These are phyloP conservation scores for Colletotrichum zoysiae DNA, from an alignment of 2,329 filamentous ascomycete genomes.

Conservation along the genomic window DNA sequence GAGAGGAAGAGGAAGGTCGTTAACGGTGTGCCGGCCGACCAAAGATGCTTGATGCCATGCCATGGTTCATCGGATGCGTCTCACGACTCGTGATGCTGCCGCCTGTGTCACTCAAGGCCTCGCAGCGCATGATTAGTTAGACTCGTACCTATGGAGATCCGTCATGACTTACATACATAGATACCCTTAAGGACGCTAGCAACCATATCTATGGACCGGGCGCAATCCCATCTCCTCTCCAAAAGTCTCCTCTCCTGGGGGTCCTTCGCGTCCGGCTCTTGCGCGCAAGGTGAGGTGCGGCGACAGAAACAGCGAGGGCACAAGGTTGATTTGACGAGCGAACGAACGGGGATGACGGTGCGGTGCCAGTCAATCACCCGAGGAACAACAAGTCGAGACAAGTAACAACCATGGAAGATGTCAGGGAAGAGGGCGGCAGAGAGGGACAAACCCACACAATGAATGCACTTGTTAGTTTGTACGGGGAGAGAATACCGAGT, in stretches of 20 bases:
- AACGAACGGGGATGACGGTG: background rate
- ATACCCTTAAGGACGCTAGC: constrained; percentile 39
- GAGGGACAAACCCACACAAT: background rate
- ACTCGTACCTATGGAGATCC: constrained; percentile 35
- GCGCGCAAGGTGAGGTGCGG: constrained; percentile 2
- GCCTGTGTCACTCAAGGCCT: constrained; percentile 37
- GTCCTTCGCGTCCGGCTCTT: constrained; percentile 12
- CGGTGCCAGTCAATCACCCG: background rate
- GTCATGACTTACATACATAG: constrained; percentile 41
- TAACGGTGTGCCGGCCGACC: constrained; percentile 27
- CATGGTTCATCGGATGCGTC: constrained; percentile 28
- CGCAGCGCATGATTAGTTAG: constrained; percentile 39
- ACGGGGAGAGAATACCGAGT: no score
- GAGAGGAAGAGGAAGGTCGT: constrained; percentile 28
- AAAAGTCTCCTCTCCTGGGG: background rate
- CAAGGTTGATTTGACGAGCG: constrained; percentile 22
- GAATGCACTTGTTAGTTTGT: background rate
- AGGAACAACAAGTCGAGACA: constrained; percentile 1
- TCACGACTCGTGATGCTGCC: constrained; percentile 40
- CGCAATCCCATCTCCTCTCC: constrained; percentile 39
- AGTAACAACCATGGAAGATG: constrained; percentile 2
- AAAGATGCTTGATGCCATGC: constrained; percentile 22
- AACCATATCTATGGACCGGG: constrained; percentile 34
- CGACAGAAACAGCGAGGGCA: constrained; percentile 19
- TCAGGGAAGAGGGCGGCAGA: constrained; percentile 6